Base-by-base conservation (phyloP, 176 grass and related monocot species). In the Zoysia japonica region DNA sequence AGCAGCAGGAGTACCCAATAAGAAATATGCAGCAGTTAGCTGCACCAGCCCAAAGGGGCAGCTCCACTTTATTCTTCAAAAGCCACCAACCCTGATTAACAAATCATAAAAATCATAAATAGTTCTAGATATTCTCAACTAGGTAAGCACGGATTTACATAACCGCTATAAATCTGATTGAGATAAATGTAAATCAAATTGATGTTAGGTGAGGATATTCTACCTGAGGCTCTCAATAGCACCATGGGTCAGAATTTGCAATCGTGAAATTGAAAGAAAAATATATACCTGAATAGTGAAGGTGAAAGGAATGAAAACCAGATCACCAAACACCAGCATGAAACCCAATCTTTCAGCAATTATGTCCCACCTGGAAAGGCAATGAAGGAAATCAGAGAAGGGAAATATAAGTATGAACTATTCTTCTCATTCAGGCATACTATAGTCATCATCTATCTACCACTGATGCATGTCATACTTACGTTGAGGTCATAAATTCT, bases 401-500 rank as follows among this genome's bases (percentile, higher is more conserved):
- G 1, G 11, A 55, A 56, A 19, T 28, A 56, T 46, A 43, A 78
- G 2, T 65, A 71, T 14, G 9, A 45, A 62, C 45, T 16, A 4
- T 46, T 47, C 61, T 62, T 68, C 44, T 38, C 54, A 37, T 38
- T 43, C 20, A 72, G 8, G 71, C 36, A 83, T 71, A 70, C 15
- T 83, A 68, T 67, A 56, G 48, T 54, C 45, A 41, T 69, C 61
- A 83, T 57, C 45, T 70, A 62, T 85, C 41, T 74, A 70, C 6
- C 77, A 73, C 1, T 68, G 62, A 63, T 19, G 49, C 38, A 51
- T 35, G 9, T 11, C 76, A 81, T 49, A 83, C 95, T 92, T 88
- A 98, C 95, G 95, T 98, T 76, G 95, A 98, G 49, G 95, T 98
- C 95, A 98, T 98, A 81, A 94, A 93, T 71, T 97, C 95, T 89